Percentiles rank a stretch among this genome's conserved stretches.
Evolutionary conservation across 805 yeast genomes (phyloP).

Genomic region (Ogataea pini): DNA sequence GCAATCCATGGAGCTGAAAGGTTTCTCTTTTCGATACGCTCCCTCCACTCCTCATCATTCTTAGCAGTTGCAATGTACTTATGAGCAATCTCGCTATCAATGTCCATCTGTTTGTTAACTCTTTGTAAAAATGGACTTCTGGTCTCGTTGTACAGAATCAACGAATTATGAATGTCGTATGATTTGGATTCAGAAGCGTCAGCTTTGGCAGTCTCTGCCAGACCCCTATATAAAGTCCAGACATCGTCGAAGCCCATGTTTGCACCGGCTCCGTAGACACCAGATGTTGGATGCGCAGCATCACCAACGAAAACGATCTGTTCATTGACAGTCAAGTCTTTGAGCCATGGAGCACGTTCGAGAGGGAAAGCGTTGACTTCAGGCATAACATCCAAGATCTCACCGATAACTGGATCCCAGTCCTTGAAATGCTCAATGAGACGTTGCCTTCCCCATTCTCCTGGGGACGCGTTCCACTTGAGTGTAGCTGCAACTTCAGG

Average conservation of each 20-base stretch:
- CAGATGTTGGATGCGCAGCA: conserved; percentile 16
- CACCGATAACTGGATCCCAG: conserved; percentile 13
- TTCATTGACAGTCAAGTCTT: conserved; percentile 4
- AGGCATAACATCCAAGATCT: conserved; percentile 11
- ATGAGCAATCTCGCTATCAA: conserved; percentile 7
- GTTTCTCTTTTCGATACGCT: conserved; percentile 4
- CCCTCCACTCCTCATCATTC: conserved; percentile 13
- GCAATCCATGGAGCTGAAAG: conserved; percentile 11
- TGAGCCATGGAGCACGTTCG: conserved; percentile 13
- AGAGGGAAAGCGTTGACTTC: conserved; percentile 11
- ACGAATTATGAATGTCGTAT: conserved; percentile 3
- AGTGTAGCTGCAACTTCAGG: conserved; percentile 10
- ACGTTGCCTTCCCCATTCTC: conserved; percentile 12
- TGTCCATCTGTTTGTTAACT: conserved; percentile 13
- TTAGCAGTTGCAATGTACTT: conserved; percentile 11
- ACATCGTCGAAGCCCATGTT: conserved; percentile 14
- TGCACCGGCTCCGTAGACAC: conserved; percentile 16
- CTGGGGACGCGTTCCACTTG: conserved; percentile 10
- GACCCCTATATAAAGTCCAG: conserved; percentile 10
- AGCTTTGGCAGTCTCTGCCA: conserved; percentile 3
- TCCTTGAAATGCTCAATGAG: conserved; percentile 10
- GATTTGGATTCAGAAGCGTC: background rate
- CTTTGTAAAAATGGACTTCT: conserved; percentile 11
- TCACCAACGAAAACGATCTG: conserved; percentile 13
- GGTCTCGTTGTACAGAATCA: conserved; percentile 11